Conservation (phyloP, 495 filamentous ascomycete species). For the Wilcoxina mikolae region DNA sequence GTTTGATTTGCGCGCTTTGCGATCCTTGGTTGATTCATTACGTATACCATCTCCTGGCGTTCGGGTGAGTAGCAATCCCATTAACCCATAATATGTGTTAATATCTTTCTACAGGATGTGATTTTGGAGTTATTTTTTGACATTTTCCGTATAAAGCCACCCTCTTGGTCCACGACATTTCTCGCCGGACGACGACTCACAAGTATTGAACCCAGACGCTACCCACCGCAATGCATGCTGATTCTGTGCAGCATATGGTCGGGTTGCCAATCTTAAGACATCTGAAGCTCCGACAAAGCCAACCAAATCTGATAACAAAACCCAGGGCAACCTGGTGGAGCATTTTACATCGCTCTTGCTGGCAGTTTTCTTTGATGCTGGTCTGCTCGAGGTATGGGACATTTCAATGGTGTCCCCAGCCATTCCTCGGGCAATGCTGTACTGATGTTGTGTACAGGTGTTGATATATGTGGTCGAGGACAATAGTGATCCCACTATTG, state of each 20-base stretch:
- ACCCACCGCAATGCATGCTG: slow-evolving; percentile 7
- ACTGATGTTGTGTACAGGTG: slow-evolving; percentile 31
- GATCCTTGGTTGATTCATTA: slow-evolving; percentile 46
- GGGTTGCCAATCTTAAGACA: slow-evolving; percentile 69
- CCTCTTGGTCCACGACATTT: slow-evolving; percentile 92
- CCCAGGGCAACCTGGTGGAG: slow-evolving; percentile 69
- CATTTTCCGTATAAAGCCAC: slow-evolving; percentile 81
- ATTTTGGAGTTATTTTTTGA: slow-evolving; percentile 82
- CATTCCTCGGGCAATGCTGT: not conserved
- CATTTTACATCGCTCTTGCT: slow-evolving; percentile 88
- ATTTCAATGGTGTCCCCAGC: not conserved
- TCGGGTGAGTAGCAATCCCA: slow-evolving; percentile 5
- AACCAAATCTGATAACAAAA: slow-evolving; percentile 41
- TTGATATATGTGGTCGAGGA: slow-evolving; percentile 54
- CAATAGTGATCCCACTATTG: slow-evolving; percentile 55
- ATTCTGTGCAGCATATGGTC: slow-evolving; percentile 47
- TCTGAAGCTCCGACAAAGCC: slow-evolving; percentile 36
- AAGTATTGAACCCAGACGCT: slow-evolving; percentile 29
- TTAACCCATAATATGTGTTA: slow-evolving; percentile 10
- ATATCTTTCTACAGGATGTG: slow-evolving; percentile 15
- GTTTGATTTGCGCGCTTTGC: slow-evolving; percentile 66
- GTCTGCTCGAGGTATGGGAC: slow-evolving; percentile 50
- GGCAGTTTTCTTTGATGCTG: slow-evolving; percentile 69
- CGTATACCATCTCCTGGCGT: slow-evolving; percentile 28
- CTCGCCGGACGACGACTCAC: slow-evolving; percentile 83